These are phyloP conservation scores for Pseudopyricularia javanii DNA, from an alignment of 2,329 filamentous ascomycete genomes.

Conservation along the genomic window DNA sequence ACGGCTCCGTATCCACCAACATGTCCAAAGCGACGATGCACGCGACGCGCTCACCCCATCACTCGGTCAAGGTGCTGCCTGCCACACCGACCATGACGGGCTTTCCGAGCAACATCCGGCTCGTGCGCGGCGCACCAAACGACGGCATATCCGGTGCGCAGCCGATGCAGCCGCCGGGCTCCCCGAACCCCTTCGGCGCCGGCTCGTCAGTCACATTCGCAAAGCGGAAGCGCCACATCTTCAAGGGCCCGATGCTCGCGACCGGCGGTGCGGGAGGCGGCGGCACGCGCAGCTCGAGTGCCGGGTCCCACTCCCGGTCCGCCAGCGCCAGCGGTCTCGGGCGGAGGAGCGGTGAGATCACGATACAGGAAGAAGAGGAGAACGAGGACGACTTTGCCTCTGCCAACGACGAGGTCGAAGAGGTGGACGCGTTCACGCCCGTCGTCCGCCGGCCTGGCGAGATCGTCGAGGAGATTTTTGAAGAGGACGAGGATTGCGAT, in stretches of 20 bases:
- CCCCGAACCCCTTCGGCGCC: slow-evolving; percentile 36
- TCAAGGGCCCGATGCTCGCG: slow-evolving; percentile 66
- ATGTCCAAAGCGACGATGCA: slow-evolving; percentile 55
- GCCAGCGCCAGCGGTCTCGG: slow-evolving; percentile 52
- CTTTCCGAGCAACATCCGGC: slow-evolving; percentile 77
- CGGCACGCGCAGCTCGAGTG: slow-evolving; percentile 23
- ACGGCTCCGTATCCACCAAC: slow-evolving; percentile 55
- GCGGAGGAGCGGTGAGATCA: slow-evolving; percentile 60
- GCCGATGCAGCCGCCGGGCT: slow-evolving; percentile 30
- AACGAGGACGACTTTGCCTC: slow-evolving; percentile 23
- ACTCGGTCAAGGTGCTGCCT: slow-evolving; percentile 89
- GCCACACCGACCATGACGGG: slow-evolving; percentile 57
- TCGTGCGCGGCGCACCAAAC: slow-evolving; percentile 56
- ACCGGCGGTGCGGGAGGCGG: slow-evolving; percentile 25
- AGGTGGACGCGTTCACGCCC: slow-evolving; percentile 47
- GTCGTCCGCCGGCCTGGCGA: slow-evolving; percentile 31
- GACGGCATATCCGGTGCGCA: slow-evolving; percentile 37
- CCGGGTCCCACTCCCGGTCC: slow-evolving; percentile 34
- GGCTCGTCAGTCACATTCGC: slow-evolving; percentile 58
- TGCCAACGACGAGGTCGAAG: slow-evolving; percentile 36
- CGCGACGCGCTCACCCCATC: slow-evolving; percentile 64
- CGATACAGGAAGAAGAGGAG: slow-evolving; percentile 58
- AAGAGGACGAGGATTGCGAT: slow-evolving; percentile 14
- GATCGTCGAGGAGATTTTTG: slow-evolving; percentile 32
- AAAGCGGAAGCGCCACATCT: slow-evolving; percentile 67